phyloP scores from a whole-genome alignment of 768 basidiomycete species.

The Pholiota molesta region DNA sequence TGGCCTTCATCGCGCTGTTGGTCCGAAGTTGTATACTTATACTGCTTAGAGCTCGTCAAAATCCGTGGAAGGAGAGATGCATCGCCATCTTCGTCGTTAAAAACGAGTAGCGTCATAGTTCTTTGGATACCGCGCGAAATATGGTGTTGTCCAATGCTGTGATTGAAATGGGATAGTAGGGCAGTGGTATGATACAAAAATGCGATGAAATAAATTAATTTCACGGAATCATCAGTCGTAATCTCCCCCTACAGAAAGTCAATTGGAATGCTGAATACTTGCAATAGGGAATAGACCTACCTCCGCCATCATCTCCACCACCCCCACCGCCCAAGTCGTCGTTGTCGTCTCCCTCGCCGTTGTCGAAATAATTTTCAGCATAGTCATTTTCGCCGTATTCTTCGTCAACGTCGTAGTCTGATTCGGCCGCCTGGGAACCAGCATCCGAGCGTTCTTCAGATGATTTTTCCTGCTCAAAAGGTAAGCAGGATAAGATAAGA shows the following conservation, averaged over 20 bases:
- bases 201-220: conserved; percentile 15
- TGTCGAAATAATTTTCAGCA: conserved; percentile 90
- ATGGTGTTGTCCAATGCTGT: too few relatives aligned
- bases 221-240: conserved; percentile 10
- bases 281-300: conserved; percentile 5
- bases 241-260: conserved; percentile 1
- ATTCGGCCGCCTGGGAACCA: conserved; percentile 65
- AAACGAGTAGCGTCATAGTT: too few relatives aligned
- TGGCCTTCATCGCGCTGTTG: too few relatives aligned
- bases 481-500: not conserved
- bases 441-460: conserved; percentile 69
- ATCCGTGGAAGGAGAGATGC: too few relatives aligned
- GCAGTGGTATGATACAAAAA: conserved; percentile 7
- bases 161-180: too few relatives aligned
- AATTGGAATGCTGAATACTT: not conserved
- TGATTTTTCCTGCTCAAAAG: conserved; percentile 61
- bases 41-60: too few relatives aligned
- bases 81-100: too few relatives aligned
- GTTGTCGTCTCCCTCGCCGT: conserved; percentile 80
- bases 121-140: too few relatives aligned
- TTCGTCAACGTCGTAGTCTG: conserved; percentile 87
- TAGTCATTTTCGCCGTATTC: conserved; percentile 88
- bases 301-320: conserved; percentile 67
- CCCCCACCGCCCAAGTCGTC: conserved; percentile 78
- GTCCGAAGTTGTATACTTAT: too few relatives aligned